Conservation (phyloP, 164 flowering plant species). For the Sextonia rubra region DNA sequence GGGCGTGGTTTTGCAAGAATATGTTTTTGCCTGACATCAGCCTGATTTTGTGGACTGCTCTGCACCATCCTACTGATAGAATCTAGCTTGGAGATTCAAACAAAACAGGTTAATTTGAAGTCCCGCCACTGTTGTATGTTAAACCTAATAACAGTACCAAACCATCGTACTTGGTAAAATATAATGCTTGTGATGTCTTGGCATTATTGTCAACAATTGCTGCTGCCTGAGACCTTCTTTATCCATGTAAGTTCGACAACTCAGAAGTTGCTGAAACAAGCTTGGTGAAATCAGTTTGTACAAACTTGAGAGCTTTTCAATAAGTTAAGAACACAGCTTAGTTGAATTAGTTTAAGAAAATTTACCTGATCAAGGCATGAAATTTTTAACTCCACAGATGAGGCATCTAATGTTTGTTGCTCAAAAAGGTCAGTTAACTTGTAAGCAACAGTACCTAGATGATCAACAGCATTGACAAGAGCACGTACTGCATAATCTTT, state of each 20-base stretch:
- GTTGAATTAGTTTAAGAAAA: neutral
- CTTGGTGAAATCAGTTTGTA: conserved; percentile 16
- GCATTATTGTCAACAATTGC: conserved; percentile 63
- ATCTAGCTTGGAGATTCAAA: conserved; percentile 35
- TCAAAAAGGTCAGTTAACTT: conserved; percentile 86
- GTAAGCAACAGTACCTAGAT: conserved; percentile 97
- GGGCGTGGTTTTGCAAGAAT: conserved; percentile 51
- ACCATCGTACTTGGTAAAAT: conserved; percentile 71
- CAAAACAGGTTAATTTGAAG: neutral
- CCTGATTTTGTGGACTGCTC: conserved; percentile 56
- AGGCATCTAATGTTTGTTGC: conserved; percentile 68
- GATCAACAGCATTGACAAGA: conserved; percentile 97
- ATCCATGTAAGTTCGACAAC: conserved; percentile 68
- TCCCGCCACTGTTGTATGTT: neutral
- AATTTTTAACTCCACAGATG: conserved; percentile 62
- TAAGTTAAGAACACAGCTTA: neutral
- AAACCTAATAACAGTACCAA: neutral
- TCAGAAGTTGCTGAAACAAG: conserved; percentile 58
- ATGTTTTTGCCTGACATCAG: conserved; percentile 47
- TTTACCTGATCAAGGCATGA: conserved; percentile 78
- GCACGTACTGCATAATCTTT: conserved; percentile 94
- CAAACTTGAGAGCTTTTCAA: neutral
- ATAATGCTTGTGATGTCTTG: conserved; percentile 93
- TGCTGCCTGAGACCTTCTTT: conserved; percentile 89
- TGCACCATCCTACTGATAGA: conserved; percentile 78